These are phyloP conservation scores for Pseudomonodictys pantanalensis DNA, from an alignment of 495 filamentous ascomycete species.

Conservation along the genomic window DNA sequence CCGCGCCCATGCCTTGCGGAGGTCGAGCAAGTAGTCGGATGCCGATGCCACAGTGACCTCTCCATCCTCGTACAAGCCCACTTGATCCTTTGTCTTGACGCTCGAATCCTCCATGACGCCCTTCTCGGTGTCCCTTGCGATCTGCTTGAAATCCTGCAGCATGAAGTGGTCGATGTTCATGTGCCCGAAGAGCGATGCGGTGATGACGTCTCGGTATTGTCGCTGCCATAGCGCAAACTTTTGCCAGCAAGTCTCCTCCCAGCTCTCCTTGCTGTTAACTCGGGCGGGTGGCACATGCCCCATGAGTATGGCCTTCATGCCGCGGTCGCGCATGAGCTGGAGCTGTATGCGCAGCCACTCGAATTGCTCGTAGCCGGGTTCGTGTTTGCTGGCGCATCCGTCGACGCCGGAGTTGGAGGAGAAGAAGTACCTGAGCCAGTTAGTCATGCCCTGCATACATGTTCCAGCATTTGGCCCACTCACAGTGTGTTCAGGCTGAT, in stretches of 20 bases:
- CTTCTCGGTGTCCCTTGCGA: constrained; percentile 46
- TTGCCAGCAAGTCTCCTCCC: constrained; percentile 97
- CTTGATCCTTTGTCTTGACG: constrained; percentile 1
- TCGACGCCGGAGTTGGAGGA: constrained; percentile 88
- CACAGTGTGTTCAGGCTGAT: constrained; percentile 90
- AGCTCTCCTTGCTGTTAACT: constrained; percentile 74
- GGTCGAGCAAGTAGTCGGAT: constrained; percentile 72
- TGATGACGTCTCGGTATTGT: constrained; percentile 87
- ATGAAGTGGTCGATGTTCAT: constrained; percentile 99
- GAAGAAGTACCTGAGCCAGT: constrained; percentile 69
- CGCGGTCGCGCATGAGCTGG: constrained; percentile 71
- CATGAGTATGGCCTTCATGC: constrained; percentile 92
- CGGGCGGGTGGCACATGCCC: constrained; percentile 92
- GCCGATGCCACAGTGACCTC: constrained; percentile 60
- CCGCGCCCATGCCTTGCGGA: constrained; percentile 73
- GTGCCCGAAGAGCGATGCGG: constrained; percentile 78
- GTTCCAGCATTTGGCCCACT: not conserved
- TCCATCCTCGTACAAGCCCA: constrained; percentile 35
- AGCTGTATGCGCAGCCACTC: constrained; percentile 96
- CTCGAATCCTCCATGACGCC: too few species aligned
- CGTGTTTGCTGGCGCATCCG: constrained; percentile 70
- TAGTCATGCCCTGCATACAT: not conserved
- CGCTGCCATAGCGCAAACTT: constrained; percentile 90
- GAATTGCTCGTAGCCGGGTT: constrained; percentile 91
- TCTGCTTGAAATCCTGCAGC: constrained; percentile 77